Evolutionary conservation across 371 early-diverging fungal species (phyloP).

Genomic region (Lichtheimia corymbifera): DNA sequence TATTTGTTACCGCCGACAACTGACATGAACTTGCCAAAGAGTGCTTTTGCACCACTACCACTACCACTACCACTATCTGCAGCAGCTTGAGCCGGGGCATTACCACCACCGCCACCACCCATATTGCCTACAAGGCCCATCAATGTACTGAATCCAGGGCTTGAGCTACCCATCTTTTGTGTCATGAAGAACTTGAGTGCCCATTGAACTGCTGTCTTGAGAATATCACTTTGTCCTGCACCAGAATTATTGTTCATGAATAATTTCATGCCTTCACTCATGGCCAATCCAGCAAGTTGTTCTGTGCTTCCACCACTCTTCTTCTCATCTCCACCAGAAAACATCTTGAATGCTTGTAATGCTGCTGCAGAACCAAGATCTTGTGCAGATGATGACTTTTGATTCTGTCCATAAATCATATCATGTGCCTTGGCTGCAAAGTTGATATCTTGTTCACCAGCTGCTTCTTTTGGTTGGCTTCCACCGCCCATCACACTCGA

Average conservation of each 20-base stretch:
- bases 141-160: slow-evolving; percentile 17
- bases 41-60: neutral
- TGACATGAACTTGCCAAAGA: slow-evolving; percentile 16
- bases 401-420: slow-evolving; percentile 38
- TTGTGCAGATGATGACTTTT: slow-evolving; percentile 27
- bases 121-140: slow-evolving; percentile 17
- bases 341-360: slow-evolving; percentile 53
- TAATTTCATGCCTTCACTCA: slow-evolving; percentile 54
- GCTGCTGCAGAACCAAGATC: slow-evolving; percentile 53
- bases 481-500: slow-evolving; percentile 29
- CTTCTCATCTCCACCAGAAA: slow-evolving; percentile 34
- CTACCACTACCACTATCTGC: neutral
- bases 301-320: slow-evolving; percentile 26
- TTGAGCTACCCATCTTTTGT: slow-evolving; percentile 9
- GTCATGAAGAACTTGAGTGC: slow-evolving; percentile 23
- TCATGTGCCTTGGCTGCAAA: slow-evolving; percentile 34
- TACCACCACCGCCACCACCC: slow-evolving; percentile 13
- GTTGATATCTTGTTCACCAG: slow-evolving; percentile 32
- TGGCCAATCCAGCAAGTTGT: slow-evolving; percentile 45
- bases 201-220: slow-evolving; percentile 11
- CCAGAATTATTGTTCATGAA: slow-evolving; percentile 31
- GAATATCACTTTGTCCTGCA: slow-evolving; percentile 15
- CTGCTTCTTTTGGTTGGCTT: slow-evolving; percentile 25
- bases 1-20: too few relatives aligned
- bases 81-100: slow-evolving; percentile 5